A percentile compares a stretch with the other conserved stretches of the same genome.
Conservation (phyloP, 495 filamentous ascomycete species). For the Aspergillus ellipticus region DNA sequence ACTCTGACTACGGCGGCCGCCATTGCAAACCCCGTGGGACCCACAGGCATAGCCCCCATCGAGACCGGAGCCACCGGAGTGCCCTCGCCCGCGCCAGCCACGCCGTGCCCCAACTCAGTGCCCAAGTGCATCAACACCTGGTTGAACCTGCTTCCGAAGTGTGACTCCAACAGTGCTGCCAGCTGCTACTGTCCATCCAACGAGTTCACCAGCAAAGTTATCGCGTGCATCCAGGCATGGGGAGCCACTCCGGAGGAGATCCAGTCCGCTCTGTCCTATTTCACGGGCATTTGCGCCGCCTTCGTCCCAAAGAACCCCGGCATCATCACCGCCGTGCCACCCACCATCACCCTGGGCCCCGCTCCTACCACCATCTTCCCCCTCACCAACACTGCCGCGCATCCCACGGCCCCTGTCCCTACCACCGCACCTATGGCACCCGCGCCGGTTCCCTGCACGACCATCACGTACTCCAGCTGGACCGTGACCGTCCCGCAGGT, state of each 20-base stretch:
- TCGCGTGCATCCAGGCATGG: constrained; percentile 76
- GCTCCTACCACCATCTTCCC: constrained; percentile 21
- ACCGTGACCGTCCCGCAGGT: constrained; percentile 75
- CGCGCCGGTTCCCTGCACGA: constrained; percentile 58
- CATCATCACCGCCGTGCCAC: constrained; percentile 70
- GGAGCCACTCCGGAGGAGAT: constrained; percentile 63
- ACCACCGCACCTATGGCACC: constrained; percentile 23
- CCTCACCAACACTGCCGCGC: constrained; percentile 31
- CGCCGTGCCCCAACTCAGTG: constrained; percentile 66
- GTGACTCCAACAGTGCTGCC: constrained; percentile 77
- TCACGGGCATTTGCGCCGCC: constrained; percentile 85
- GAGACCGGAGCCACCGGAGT: constrained; percentile 16
- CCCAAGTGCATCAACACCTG: constrained; percentile 94
- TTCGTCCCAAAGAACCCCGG: constrained; percentile 75
- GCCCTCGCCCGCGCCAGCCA: constrained; percentile 25
- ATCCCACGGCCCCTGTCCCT: constrained; percentile 47
- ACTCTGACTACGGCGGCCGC: constrained; percentile 18
- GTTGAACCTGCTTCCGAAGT: constrained; percentile 63
- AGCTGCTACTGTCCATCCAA: constrained; percentile 83
- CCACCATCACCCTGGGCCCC: constrained; percentile 54
- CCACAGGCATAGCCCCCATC: constrained; percentile 18
- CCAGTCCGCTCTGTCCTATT: constrained; percentile 70
- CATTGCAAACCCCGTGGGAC: constrained; percentile 9
- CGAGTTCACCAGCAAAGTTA: constrained; percentile 74
- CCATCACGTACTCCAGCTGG: constrained; percentile 57